phyloP scores from a whole-genome alignment of 1,284 basidiomycete species.

The Cutaneotrichosporon sp. region DNA sequence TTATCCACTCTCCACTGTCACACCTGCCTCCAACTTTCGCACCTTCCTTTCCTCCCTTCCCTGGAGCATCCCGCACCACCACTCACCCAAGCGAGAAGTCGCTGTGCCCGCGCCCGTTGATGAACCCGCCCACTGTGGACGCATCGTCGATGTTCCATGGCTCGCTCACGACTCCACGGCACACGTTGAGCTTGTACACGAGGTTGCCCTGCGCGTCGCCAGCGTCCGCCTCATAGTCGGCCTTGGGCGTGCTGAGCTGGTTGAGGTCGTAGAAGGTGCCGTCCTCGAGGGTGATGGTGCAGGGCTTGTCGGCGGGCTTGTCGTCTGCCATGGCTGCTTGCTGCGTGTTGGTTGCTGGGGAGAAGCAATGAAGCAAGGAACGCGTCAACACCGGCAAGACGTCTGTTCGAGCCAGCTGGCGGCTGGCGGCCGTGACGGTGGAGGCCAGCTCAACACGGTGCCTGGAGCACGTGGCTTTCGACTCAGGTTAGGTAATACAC shows the following conservation, averaged over 20 bases:
- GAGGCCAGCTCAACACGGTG: too few relatives aligned
- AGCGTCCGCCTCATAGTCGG: conserved; percentile 41
- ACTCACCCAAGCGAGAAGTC: conserved; percentile 48
- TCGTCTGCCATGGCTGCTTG: conserved; percentile 7
- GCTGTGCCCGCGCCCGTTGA: conserved; percentile 31
- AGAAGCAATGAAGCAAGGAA: neutral
- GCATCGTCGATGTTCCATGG: conserved; percentile 47
- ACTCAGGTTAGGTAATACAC: too few relatives aligned
- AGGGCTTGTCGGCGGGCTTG: conserved; percentile 17
- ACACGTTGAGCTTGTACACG: conserved; percentile 51
- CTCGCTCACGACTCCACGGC: conserved; percentile 47
- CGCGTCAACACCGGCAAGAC: neutral
- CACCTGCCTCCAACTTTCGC: neutral
- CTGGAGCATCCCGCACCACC: neutral
- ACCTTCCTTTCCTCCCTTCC: neutral
- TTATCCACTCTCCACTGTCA: too few relatives aligned
- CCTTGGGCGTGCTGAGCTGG: conserved; percentile 34
- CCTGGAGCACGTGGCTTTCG: too few relatives aligned
- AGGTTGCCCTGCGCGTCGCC: conserved; percentile 16
- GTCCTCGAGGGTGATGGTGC: conserved; percentile 46
- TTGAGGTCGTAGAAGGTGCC: conserved; percentile 52
- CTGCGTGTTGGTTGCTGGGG: neutral
- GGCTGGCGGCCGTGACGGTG: too few relatives aligned
- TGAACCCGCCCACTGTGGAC: conserved; percentile 44
- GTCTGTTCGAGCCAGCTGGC: too few relatives aligned